phyloP scores from a whole-genome alignment of 106 monocot genomes.

The Dactylorhiza incarnata region DNA sequence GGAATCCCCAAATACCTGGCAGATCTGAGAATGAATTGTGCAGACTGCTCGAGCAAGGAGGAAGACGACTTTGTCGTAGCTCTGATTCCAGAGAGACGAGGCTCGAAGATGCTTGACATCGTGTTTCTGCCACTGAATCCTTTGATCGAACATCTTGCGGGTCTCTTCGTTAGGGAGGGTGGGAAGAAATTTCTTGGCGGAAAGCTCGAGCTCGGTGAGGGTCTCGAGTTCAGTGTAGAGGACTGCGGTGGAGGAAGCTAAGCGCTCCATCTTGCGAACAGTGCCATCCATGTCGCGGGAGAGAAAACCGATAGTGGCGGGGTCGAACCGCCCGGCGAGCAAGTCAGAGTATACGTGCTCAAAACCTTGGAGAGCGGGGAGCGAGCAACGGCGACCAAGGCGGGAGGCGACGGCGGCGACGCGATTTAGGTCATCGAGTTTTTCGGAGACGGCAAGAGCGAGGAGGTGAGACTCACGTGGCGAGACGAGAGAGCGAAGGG shows the following conservation, averaged over 20 bases:
- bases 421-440: constrained; percentile 80
- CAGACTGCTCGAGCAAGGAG: constrained; percentile 72
- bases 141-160: constrained; percentile 53
- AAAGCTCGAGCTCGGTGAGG: constrained; percentile 67
- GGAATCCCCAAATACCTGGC: constrained; percentile 46
- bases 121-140: constrained; percentile 71
- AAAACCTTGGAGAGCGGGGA: constrained; percentile 63
- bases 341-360: constrained; percentile 88
- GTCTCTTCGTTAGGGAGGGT: constrained; percentile 38
- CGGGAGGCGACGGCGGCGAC: constrained; percentile 74
- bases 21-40: constrained; percentile 49
- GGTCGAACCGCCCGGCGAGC: constrained; percentile 36
- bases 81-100: constrained; percentile 76
- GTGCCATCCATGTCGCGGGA: constrained; percentile 32
- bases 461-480: constrained; percentile 38
- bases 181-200: constrained; percentile 48
- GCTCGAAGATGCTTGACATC: constrained; percentile 52
- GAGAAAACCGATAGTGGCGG: constrained; percentile 24
- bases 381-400: constrained; percentile 66
- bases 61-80: constrained; percentile 57
- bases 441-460: constrained; percentile 62
- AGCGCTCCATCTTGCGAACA: constrained; percentile 68
- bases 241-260: constrained; percentile 45
- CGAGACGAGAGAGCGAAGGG: constrained; percentile 50
- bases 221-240: constrained; percentile 70